phyloP scores from a whole-genome alignment of 768 basidiomycete genomes.

The Suillus brevipes region DNA sequence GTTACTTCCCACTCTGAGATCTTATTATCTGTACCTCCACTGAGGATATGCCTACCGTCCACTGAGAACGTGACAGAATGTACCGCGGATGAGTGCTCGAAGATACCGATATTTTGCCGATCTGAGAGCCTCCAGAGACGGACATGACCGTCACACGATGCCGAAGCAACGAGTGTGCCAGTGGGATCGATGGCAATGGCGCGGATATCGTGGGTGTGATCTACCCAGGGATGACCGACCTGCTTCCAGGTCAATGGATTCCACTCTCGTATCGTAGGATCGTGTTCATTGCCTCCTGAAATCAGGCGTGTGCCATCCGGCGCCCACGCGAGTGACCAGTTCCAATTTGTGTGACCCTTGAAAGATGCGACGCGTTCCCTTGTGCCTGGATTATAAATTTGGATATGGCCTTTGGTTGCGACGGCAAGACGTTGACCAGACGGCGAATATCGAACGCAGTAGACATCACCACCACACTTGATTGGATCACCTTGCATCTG shows the following conservation, averaged over 20 bases:
- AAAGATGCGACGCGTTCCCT: neutral
- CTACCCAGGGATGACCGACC: neutral
- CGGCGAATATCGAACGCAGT: neutral
- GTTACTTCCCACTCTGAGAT: neutral
- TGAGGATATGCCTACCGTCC: neutral
- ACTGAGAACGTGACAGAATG: neutral
- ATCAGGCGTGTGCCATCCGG: neutral
- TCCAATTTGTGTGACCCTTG: neutral
- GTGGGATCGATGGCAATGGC: neutral
- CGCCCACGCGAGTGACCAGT: neutral
- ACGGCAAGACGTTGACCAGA: neutral
- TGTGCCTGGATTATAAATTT: neutral
- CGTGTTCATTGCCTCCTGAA: neutral
- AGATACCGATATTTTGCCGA: neutral
- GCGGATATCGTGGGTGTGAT: accelerated
- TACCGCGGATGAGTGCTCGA: neutral
- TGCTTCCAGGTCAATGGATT: neutral
- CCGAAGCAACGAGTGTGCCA: neutral
- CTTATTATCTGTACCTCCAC: neutral
- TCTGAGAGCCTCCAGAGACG: neutral
- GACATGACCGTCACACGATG: neutral
- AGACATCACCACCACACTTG: neutral
- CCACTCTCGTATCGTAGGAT: neutral
- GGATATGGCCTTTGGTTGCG: neutral
- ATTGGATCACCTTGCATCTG: neutral